Base-by-base conservation (phyloP, 2,329 filamentous ascomycete genomes). In the Ceratocystis diversiconidia region DNA sequence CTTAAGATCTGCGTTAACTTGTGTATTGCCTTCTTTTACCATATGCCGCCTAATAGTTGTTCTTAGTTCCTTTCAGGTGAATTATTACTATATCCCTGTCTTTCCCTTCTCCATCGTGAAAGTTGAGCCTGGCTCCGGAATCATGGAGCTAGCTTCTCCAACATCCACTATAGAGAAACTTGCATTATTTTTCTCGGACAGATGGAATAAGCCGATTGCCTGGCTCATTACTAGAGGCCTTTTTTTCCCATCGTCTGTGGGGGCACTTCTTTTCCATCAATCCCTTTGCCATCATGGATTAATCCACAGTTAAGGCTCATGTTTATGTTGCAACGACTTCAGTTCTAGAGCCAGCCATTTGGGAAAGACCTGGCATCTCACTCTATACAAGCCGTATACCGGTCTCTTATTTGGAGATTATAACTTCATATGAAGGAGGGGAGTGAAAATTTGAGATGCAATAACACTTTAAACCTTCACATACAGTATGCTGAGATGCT, bases 61-160 rank as follows among this genome's bases (percentile, higher is more conserved):
- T 46, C 3, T 61, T 25, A 22, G 36, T 41, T n/a, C 5, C 28
- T 43, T 61, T 5, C 22, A 12, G 36, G 36, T 41, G 36, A 41
- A 8, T 2, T 25, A 8, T 41, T 19, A 22, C 15, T 41, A n/a
- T 19, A 19, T 36, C 57, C 28, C 36, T 32, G 15, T 59, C 19
- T 30, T 59, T 17, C 12, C 30, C 30, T 62, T 30, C 43, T 62
- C 61, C 61, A 48, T 46, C 61, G 52, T 57, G 52, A 57, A 17
- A 30, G 52, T 19, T 57, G 22, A 57, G 52, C 52, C 52, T 57
- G 52, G 52, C 41, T 62, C 61, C 61, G 61, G 61, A 62, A 62
- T 62, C 61, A 62, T 48, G 61, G 61, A 62, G 44, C 41, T 32
- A 46, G 36, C 36, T 62, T 62, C 61, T 62, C 61, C 61, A 62